These are phyloP conservation scores for Nakaseomyces delphensis DNA, from an alignment of 1,139 yeast genomes.

Conservation along the genomic window DNA sequence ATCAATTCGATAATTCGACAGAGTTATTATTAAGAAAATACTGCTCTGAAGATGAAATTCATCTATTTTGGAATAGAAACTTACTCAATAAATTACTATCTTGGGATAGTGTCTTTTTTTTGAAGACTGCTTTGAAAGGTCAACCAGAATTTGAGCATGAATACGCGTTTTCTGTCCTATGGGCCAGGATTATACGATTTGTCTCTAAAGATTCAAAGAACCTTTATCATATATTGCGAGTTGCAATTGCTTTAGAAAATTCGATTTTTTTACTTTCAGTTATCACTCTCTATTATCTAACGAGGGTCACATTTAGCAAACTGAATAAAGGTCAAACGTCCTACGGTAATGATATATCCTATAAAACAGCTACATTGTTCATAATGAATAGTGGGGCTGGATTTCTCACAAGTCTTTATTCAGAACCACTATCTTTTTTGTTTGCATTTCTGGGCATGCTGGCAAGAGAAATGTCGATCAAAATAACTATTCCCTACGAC, in stretches of 20 bases:
- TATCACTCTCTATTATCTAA: slow-evolving; percentile 43
- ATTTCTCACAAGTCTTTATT: slow-evolving; percentile 64
- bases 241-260: slow-evolving; percentile 44
- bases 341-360: slow-evolving; percentile 15
- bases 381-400: slow-evolving; percentile 72
- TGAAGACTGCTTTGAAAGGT: slow-evolving; percentile 40
- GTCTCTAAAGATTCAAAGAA: slow-evolving; percentile 5
- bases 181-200: slow-evolving; percentile 49
- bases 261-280: slow-evolving; percentile 44
- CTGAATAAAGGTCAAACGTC: slow-evolving; percentile 3
- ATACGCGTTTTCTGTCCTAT: slow-evolving; percentile 76
- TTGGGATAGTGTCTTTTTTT: slow-evolving; percentile 85
- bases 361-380: slow-evolving; percentile 39
- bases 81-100: slow-evolving; percentile 46
- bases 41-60: slow-evolving; percentile 1
- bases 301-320: slow-evolving; percentile 35
- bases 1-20: slow-evolving; percentile 45
- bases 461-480: slow-evolving; percentile 36
- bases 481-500: slow-evolving; percentile 14
- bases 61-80: slow-evolving; percentile 16
- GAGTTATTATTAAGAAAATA: slow-evolving; percentile 26
- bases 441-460: slow-evolving; percentile 52
- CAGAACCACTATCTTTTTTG: slow-evolving; percentile 69
- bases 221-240: slow-evolving; percentile 39
- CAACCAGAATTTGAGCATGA: slow-evolving; percentile 66